phyloP scores from a whole-genome alignment of 352 stramenopile genomes.

The Pythium insidiosum region DNA sequence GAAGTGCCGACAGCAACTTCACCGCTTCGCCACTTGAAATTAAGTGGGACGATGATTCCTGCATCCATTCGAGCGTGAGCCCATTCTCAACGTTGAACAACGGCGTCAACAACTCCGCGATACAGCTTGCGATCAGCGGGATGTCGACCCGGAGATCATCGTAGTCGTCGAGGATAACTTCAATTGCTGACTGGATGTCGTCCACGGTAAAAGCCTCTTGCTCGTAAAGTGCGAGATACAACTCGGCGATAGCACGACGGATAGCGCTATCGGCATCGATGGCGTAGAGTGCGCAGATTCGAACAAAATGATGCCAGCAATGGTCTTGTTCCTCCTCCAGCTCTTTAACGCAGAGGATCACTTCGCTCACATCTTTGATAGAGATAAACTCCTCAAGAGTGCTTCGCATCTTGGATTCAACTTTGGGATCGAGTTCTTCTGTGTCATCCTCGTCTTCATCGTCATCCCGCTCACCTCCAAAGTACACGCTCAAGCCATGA shows the following conservation, averaged over 20 bases:
- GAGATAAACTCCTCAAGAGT: constrained; percentile 75
- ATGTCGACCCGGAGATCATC: constrained; percentile 73
- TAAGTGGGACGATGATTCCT: constrained; percentile 30
- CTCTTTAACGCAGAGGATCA: constrained; percentile 72
- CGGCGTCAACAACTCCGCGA: constrained; percentile 50
- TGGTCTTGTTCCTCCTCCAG: constrained; percentile 17
- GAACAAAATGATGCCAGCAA: constrained; percentile 65
- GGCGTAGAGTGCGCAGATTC: constrained; percentile 32
- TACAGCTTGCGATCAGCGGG: constrained; percentile 41
- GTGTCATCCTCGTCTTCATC: constrained; percentile 35
- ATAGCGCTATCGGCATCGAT: constrained; percentile 41
- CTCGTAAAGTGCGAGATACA: constrained; percentile 35
- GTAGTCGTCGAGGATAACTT: constrained; percentile 53
- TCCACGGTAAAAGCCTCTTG: constrained; percentile 32
- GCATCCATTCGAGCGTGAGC: constrained; percentile 43
- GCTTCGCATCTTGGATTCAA: constrained; percentile 51
- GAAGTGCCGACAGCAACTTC: constrained; percentile 41
- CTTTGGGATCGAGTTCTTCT: constrained; percentile 50
- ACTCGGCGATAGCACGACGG: constrained; percentile 30
- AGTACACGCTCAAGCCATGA: constrained; percentile 59
- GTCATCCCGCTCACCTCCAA: constrained; percentile 29
- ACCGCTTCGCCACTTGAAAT: constrained; percentile 30
- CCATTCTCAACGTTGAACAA: constrained; percentile 45
- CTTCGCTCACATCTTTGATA: constrained; percentile 64
- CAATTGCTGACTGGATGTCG: constrained; percentile 46